Conservation (phyloP, 164 flowering plant species). For the Cinnamomum micranthum region DNA sequence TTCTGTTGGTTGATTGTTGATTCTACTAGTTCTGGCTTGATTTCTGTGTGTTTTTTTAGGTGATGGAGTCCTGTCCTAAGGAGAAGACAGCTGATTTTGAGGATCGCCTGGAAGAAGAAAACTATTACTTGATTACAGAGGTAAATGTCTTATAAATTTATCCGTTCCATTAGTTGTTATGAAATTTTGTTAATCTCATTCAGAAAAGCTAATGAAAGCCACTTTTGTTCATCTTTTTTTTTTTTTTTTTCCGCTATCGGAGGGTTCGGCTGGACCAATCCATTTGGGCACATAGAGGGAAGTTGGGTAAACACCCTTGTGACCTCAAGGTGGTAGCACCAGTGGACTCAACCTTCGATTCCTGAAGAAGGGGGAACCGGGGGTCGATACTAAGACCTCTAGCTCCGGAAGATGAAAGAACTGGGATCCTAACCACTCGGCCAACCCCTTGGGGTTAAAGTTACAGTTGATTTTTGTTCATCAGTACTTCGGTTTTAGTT, state of each 20-base stretch:
- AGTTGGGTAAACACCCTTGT: too few species aligned
- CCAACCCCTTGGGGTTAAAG: too few species aligned
- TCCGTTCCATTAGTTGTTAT: neutral
- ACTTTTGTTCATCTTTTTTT: neutral
- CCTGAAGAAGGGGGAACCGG: too few species aligned
- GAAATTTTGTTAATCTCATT: neutral
- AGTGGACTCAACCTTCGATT: too few species aligned
- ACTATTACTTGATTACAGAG: constrained; percentile 82
- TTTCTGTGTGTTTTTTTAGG: constrained; percentile 33
- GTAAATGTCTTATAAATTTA: constrained; percentile 26
- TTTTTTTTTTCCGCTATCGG: too few species aligned
- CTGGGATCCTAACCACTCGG: too few species aligned
- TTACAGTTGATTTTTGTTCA: too few species aligned
- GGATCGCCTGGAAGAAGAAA: constrained; percentile 65
- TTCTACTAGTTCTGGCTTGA: neutral
- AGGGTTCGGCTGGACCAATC: too few species aligned
- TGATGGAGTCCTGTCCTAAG: constrained; percentile 82
- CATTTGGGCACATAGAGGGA: too few species aligned
- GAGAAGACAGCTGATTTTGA: constrained; percentile 40
- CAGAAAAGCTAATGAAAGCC: neutral
- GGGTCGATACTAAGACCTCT: too few species aligned
- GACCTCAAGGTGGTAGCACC: too few species aligned
- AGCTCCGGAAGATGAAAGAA: too few species aligned
- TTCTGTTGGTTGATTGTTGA: neutral
- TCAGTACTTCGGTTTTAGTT: neutral